Evolutionary conservation across 2,329 filamentous ascomycete genomes (phyloP).

Genomic region (Hypoxylon sp.): DNA sequence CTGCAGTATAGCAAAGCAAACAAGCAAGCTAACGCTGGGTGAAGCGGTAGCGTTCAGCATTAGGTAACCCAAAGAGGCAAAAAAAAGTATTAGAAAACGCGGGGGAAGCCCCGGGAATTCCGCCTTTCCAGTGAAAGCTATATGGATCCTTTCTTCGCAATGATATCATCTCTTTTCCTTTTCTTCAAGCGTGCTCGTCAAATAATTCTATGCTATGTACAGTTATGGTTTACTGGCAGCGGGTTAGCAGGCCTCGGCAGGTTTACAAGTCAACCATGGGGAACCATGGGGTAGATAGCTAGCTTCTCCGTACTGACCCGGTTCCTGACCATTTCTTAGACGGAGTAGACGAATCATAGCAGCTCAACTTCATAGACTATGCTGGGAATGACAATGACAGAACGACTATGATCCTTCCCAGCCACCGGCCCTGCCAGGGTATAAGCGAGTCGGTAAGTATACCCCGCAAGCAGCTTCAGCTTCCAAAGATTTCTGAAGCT

Average conservation of each 20-base stretch:
- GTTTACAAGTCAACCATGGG: neutral
- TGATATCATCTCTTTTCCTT: neutral
- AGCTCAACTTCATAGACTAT: neutral
- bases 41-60: neutral
- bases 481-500: conserved; percentile 10
- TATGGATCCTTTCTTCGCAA: neutral
- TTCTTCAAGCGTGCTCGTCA: no score
- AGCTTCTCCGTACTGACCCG: neutral
- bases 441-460: conserved; percentile 13
- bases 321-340: neutral
- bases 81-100: neutral
- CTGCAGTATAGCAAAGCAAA: no score
- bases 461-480: conserved; percentile 13
- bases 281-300: neutral
- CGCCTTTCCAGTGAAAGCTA: neutral
- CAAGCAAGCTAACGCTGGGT: neutral
- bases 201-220: no score
- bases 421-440: conserved; percentile 18
- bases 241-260: neutral
- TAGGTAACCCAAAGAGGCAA: neutral
- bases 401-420: conserved; percentile 8
- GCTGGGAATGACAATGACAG: neutral
- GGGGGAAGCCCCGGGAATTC: neutral
- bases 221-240: neutral
- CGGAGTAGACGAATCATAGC: no score